phyloP scores from a whole-genome alignment of 2,329 filamentous ascomycete genomes.

The Ceratocystis ficicola region DNA sequence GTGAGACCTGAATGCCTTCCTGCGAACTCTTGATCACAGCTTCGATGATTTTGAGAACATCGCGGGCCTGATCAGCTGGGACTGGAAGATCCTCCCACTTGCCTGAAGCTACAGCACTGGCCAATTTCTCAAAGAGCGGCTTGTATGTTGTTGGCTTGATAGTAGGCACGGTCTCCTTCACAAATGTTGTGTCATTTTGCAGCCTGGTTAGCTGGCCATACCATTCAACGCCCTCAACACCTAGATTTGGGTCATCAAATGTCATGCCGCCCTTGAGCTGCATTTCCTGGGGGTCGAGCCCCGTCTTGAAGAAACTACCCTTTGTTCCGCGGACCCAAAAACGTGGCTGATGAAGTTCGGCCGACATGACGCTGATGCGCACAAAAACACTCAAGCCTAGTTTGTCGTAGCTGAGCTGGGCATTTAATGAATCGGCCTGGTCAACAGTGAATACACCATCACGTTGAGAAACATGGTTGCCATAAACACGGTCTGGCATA shows the following conservation, averaged over 20 bases:
- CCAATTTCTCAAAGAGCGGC: conserved; percentile 50
- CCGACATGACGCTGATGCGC: conserved; percentile 57
- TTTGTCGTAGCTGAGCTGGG: conserved; percentile 52
- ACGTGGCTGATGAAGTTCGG: conserved; percentile 55
- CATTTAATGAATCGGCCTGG: conserved; percentile 47
- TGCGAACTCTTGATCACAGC: conserved; percentile 40
- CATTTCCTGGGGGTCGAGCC: conserved; percentile 63
- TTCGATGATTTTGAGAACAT: conserved; percentile 44
- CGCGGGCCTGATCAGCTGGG: conserved; percentile 39
- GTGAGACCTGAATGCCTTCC: conserved; percentile 35
- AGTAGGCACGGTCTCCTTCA: conserved; percentile 42
- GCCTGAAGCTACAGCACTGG: conserved; percentile 36
- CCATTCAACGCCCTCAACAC: conserved; percentile 44
- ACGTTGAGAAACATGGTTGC: conserved; percentile 55
- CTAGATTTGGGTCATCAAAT: conserved; percentile 52
- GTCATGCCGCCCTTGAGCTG: conserved; percentile 54
- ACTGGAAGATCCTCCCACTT: conserved; percentile 42
- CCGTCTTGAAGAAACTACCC: conserved; percentile 61
- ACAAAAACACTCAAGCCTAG: conserved; percentile 52
- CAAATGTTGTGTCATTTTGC: conserved; percentile 39
- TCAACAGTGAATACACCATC: conserved; percentile 34
- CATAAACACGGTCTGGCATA: conserved; percentile 53
- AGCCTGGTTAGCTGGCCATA: conserved; percentile 49
- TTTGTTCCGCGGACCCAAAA: conserved; percentile 67
- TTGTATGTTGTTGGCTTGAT: conserved; percentile 55